Evolutionary conservation across 352 stramenopile genomes (phyloP).

Genomic region (Phytophthora boehmeriae): DNA sequence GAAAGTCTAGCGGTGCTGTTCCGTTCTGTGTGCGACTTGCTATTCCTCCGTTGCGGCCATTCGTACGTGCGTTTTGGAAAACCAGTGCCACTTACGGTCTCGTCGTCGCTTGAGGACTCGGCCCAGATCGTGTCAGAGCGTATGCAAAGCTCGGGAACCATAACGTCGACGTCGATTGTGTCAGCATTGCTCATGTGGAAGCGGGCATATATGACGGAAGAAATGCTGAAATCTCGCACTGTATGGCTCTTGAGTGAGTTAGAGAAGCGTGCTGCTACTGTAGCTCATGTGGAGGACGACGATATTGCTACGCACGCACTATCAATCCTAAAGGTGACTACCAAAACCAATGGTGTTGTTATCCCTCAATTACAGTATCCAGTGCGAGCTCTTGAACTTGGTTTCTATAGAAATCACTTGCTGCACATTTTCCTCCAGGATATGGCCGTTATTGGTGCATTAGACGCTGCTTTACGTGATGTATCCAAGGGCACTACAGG

Average conservation of each 20-base stretch:
- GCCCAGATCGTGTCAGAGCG: constrained; percentile 59
- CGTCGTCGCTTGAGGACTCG: constrained; percentile 51
- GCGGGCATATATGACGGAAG: constrained; percentile 56
- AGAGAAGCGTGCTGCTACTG: constrained; percentile 44
- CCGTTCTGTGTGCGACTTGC: constrained; percentile 71
- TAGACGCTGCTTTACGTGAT: constrained; percentile 48
- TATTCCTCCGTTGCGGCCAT: constrained; percentile 80
- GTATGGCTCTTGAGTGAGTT: constrained; percentile 68
- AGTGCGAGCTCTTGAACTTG: constrained; percentile 71
- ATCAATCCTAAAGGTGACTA: constrained; percentile 59
- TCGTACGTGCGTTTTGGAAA: constrained; percentile 87
- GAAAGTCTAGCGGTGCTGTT: constrained; percentile 80
- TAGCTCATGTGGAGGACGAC: constrained; percentile 65
- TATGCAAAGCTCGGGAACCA: constrained; percentile 79
- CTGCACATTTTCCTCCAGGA: constrained; percentile 82
- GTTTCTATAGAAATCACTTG: constrained; percentile 89
- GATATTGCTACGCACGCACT: constrained; percentile 66
- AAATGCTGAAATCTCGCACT: constrained; percentile 61
- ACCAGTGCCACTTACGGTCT: constrained; percentile 61
- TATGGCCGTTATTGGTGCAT: constrained; percentile 67
- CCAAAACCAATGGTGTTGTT: constrained; percentile 46
- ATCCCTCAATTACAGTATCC: constrained; percentile 60
- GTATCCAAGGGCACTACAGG: constrained; percentile 9
- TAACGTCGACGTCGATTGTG: constrained; percentile 78
- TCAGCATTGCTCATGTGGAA: constrained; percentile 83